These are phyloP conservation scores for Uromyces viciae-fabae DNA, from an alignment of 1,284 basidiomycete species.

Conservation along the genomic window DNA sequence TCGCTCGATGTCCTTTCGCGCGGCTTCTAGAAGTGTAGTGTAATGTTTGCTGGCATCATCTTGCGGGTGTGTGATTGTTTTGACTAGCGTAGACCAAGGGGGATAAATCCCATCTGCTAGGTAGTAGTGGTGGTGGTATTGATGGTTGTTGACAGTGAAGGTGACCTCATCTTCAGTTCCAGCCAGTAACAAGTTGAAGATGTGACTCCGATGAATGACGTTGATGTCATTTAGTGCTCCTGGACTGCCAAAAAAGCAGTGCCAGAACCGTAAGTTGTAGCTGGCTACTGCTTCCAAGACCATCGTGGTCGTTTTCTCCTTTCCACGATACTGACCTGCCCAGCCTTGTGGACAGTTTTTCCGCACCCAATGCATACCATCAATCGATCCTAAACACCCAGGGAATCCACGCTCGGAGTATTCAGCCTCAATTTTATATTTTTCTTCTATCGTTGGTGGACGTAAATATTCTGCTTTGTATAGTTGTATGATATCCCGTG, in stretches of 20 bases:
- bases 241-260: background rate
- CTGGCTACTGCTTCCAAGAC: background rate
- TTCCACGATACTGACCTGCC: background rate
- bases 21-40: background rate
- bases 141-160: background rate
- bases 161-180: background rate
- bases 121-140: slow-evolving; percentile 4
- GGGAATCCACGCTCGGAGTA: background rate
- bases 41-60: background rate
- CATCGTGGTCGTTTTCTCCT: background rate
- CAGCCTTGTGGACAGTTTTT: background rate
- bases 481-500: background rate
- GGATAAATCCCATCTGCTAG: slow-evolving; percentile 17
- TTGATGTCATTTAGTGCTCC: background rate
- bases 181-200: background rate
- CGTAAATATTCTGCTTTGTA: background rate
- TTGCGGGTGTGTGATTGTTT: background rate
- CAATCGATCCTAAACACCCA: background rate
- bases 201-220: background rate
- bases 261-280: background rate
- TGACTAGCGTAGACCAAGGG: background rate
- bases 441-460: background rate
- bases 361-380: slow-evolving; percentile 31
- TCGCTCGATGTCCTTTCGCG: slow-evolving; percentile 11
- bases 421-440: background rate